Evolutionary conservation across 805 yeast genomes (phyloP), one percentile per base, ranked within the genome.

Genomic region (Sungouiella thailandica): DNA sequence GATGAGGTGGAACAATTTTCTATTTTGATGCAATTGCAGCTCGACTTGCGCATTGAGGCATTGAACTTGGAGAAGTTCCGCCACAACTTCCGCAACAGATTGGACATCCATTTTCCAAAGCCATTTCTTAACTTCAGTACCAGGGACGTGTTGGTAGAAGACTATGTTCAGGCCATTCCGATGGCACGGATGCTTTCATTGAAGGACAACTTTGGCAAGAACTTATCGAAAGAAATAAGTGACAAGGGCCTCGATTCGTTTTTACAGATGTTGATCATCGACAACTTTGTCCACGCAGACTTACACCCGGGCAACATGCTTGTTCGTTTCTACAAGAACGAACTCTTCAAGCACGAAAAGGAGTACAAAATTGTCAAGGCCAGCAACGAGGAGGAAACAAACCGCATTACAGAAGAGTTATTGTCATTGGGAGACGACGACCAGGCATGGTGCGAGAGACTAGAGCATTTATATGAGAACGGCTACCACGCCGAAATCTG

Each of bases 261-360:
- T 49, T 65, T 93, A 43, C 83, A 88, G 49, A 93, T 93, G 99
- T 68, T 93, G 41, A 82, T 93, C 32, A 60, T 90, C 34, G 95
- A 93, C 61, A 89, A 93, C 56, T 93, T 93, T 57, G 86, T 89
- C 28, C 99, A 93, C 57, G 90, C 97, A 0, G 99, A 93, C 61
- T 67, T 93, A 39, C 99, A 93, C 47, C 97, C 98, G 0, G 99
- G 99, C 3, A 93, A 93, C 56, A 85, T 93, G 52, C 76, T 88
- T 68, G 74, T 86, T 7, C 62, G 86, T 30, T 79, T 84, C 48
- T 70, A 80, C 46, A 77, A 76, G 45, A 70, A 65, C 35, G 71
- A 65, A 36, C 36, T 58, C 35, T 60, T 57, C 39, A 59, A 53
- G 36, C 74, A 71, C 39, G 65, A 55, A 34, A 62, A 57, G 37